Evolutionary conservation across 768 basidiomycete species (phyloP).

Genomic region (Calocera cornea): DNA sequence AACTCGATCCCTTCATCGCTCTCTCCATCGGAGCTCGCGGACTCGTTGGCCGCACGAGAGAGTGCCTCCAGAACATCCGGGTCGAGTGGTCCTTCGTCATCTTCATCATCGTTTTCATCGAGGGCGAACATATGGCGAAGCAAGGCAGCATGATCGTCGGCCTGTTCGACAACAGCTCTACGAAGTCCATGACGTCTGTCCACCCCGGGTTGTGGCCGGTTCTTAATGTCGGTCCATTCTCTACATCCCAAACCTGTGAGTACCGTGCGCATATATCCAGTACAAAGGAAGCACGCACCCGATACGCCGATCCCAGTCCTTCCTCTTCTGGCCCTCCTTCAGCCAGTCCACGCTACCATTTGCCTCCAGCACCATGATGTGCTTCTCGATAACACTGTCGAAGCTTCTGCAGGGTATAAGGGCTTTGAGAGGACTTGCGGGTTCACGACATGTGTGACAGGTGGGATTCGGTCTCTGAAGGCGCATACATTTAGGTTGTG

Average conservation of each 20-base stretch:
- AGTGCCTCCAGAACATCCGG: too few relatives aligned
- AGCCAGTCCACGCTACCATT: neutral
- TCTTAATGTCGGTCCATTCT: neutral
- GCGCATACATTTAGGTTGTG: neutral
- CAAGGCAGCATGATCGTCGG: neutral
- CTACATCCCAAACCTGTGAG: neutral
- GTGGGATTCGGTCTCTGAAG: neutral
- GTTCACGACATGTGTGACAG: neutral
- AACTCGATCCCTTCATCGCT: too few relatives aligned
- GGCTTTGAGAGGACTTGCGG: neutral
- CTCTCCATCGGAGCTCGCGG: too few relatives aligned
- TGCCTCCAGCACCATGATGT: neutral
- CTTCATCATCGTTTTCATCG: too few relatives aligned
- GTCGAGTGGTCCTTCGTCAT: too few relatives aligned
- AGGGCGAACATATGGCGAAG: neutral
- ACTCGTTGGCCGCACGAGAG: too few relatives aligned
- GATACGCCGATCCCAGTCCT: neutral
- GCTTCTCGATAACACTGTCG: slow-evolving; percentile 2
- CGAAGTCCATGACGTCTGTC: neutral
- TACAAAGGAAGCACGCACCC: neutral
- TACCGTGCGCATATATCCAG: neutral
- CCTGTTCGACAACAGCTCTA: too few relatives aligned
- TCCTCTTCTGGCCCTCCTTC: slow-evolving; percentile 1
- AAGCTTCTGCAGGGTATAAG: neutral
- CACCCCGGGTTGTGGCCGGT: neutral